Conservation (phyloP, 2,329 filamentous ascomycete species). For the Curvularia lunata region DNA sequence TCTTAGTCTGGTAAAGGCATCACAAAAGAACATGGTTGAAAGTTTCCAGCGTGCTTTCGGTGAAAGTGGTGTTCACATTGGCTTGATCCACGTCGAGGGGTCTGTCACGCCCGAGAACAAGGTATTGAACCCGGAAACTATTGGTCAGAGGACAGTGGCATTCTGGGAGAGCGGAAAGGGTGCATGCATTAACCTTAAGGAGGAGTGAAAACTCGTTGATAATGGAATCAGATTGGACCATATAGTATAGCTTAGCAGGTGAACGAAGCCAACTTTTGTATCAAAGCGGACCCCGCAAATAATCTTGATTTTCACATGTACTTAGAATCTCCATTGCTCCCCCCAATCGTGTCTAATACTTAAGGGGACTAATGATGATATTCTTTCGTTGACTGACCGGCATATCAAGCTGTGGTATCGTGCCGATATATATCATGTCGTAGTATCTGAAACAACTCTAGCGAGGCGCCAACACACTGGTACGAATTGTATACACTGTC, state of each 20-base stretch:
- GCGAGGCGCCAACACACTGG: neutral
- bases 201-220: neutral
- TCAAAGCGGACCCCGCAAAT: neutral
- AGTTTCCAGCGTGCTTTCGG: conserved; percentile 53
- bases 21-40: conserved; percentile 59
- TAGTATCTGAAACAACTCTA: neutral
- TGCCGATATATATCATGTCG: neutral
- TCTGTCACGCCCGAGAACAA: conserved; percentile 51
- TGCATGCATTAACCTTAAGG: conserved; percentile 36
- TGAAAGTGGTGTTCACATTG: conserved; percentile 55
- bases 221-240: neutral
- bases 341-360: neutral
- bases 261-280: neutral
- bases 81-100: conserved; percentile 56
- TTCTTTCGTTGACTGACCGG: neutral
- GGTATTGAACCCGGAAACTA: conserved; percentile 54
- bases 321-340: neutral
- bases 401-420: neutral
- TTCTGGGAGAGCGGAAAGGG: conserved; percentile 52
- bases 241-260: no score
- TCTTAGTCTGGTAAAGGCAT: conserved; percentile 59
- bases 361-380: neutral
- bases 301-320: neutral
- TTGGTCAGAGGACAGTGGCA: conserved; percentile 54
- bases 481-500: neutral